phyloP scores from a whole-genome alignment of 2,329 filamentous ascomycete species.

The Thelonectria rubi region DNA sequence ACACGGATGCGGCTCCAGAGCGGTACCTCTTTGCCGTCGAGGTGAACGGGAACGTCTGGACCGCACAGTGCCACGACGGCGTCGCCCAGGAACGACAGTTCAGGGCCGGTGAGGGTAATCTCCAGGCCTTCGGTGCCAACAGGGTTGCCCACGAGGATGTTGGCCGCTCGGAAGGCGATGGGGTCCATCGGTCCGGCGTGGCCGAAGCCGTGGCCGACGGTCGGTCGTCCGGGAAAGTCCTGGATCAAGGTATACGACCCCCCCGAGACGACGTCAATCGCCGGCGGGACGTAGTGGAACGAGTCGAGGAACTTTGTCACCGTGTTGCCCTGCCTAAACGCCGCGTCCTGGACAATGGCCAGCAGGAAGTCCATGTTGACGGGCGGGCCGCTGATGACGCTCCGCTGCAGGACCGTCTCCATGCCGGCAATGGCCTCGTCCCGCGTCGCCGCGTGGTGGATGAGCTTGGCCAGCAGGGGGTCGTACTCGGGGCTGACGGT shows the following conservation, averaged over 20 bases:
- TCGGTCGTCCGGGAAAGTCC: constrained; percentile 66
- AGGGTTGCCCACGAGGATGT: constrained; percentile 66
- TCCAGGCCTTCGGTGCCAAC: constrained; percentile 63
- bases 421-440: constrained; percentile 54
- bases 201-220: constrained; percentile 65
- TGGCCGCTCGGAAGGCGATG: constrained; percentile 65
- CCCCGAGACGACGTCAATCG: constrained; percentile 58
- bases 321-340: constrained; percentile 60
- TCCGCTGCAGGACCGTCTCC: constrained; percentile 53
- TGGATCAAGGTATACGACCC: constrained; percentile 68
- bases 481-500: constrained; percentile 67
- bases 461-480: constrained; percentile 66
- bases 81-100: constrained; percentile 62
- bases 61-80: constrained; percentile 67
- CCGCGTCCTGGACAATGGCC: constrained; percentile 55
- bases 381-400: constrained; percentile 16
- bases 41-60: constrained; percentile 58
- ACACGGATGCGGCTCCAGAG: constrained; percentile 66
- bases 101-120: constrained; percentile 68
- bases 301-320: constrained; percentile 63
- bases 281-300: constrained; percentile 62
- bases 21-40: constrained; percentile 59
- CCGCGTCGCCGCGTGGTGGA: constrained; percentile 56
- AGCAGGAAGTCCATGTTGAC: constrained; percentile 67
- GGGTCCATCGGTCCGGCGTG: constrained; percentile 70